Conservation (phyloP, 768 basidiomycete genomes). For the Russula sp. region DNA sequence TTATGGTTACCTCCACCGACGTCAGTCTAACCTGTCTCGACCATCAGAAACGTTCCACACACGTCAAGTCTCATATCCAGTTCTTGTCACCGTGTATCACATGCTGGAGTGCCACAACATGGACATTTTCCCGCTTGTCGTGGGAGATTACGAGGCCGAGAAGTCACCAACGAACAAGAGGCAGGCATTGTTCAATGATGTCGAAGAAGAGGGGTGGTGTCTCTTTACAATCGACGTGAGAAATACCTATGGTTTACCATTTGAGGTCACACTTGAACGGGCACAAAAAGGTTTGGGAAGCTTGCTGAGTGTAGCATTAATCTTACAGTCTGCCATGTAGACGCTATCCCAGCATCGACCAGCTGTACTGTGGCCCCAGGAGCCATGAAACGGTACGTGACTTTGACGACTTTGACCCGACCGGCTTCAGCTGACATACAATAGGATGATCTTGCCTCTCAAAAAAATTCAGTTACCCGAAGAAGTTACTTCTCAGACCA, state of each 20-base stretch:
- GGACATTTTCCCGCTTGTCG: constrained; percentile 70
- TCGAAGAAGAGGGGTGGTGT: constrained; percentile 69
- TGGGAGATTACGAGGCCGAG: constrained; percentile 27
- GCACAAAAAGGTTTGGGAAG: constrained; percentile 52
- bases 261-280: constrained; percentile 79
- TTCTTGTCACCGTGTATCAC: constrained; percentile 92
- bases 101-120: constrained; percentile 87
- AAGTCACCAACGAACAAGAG: constrained; percentile 30
- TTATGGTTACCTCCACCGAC: constrained; percentile 67
- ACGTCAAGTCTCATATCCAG: constrained; percentile 82
- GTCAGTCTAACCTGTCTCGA: constrained; percentile 34
- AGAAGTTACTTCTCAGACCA: constrained; percentile 56
- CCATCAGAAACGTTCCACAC: constrained; percentile 67
- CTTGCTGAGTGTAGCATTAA: not conserved
- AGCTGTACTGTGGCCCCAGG: constrained; percentile 79
- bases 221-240: constrained; percentile 86
- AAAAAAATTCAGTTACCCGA: constrained; percentile 63
- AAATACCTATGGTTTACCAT: constrained; percentile 88
- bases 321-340: constrained; percentile 36
- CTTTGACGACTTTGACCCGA: constrained; percentile 9
- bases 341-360: constrained; percentile 41
- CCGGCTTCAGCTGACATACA: constrained; percentile 8
- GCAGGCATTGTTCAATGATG: constrained; percentile 40
- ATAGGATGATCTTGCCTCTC: constrained; percentile 67
- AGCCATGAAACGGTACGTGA: constrained; percentile 69